Base-by-base conservation (phyloP, 176 grass and related monocot species). In the Zizania latifolia region DNA sequence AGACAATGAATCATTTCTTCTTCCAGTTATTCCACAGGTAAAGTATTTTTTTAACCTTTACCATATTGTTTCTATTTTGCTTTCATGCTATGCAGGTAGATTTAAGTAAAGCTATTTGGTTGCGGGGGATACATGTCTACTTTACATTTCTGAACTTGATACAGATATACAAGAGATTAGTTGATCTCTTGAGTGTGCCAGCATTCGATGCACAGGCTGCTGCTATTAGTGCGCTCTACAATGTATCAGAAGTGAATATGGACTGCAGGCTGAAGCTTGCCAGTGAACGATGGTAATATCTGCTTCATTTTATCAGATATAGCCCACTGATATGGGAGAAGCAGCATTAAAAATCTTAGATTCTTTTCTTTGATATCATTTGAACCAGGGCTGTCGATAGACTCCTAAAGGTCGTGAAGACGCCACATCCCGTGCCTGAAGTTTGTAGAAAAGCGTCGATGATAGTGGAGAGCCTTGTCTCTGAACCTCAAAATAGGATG, bases 211-310 rank as follows among this genome's bases (percentile, higher is more conserved):
- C 95, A 38, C 95, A 98, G 62, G 91, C 91, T 54, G 95, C 95
- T 71, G 91, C 95, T 58, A 87, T 94, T 71, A 90, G 95, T 0
- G 91, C 95, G 28, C 91, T 98, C 4, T 98, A 98, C 78, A 98
- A 98, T 63, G 84, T 94, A 58, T 79, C 95, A 17, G 95, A 98
- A 92, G 95, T 94, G 55, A 98, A 98, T 64, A 87, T 92, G 89
- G 95, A 98, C 59, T 98, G 89, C 65, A 75, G 89, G 53, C 77
- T 98, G 51, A 98, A 92, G 79, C 92, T 98, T 37, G 95, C 95
- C 19, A 92, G 84, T 29, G 95, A 98, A 70, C 75, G 86, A 84
- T 98, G 95, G 95, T 98, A 86, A 76, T 51, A 39, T 60, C 26
- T 67, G 65, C 29, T 46, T 44, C 8, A 71, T 78, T 73, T 59